Conservation (phyloP, 1,284 basidiomycete genomes). For the Tetrapyrgos nigripes region DNA sequence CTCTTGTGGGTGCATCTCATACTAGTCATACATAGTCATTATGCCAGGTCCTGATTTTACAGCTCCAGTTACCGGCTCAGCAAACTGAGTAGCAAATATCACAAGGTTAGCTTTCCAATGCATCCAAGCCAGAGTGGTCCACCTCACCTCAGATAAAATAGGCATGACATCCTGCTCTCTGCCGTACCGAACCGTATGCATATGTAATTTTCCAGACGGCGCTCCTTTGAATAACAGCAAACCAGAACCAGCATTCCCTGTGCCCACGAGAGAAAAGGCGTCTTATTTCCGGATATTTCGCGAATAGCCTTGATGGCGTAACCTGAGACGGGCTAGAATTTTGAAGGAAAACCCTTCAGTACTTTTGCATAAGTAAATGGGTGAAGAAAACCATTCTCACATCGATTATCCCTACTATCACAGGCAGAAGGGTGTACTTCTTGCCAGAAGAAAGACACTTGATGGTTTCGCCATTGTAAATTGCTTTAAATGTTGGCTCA, state of each 20-base stretch:
- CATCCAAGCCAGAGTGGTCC: background rate
- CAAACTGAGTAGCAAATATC: background rate
- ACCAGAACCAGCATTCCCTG: background rate
- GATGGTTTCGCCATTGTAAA: background rate
- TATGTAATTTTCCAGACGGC: background rate
- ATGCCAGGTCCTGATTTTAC: background rate
- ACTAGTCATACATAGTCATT: slow-evolving; percentile 5
- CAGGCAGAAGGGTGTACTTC: background rate
- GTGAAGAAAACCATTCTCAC: background rate
- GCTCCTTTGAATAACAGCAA: background rate
- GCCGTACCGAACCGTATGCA: background rate
- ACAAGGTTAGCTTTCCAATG: no score
- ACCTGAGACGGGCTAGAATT: slow-evolving; percentile 2
- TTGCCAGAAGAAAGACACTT: slow-evolving; percentile 7
- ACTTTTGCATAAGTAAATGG: background rate
- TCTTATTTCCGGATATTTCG: background rate
- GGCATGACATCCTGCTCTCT: background rate
- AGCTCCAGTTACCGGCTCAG: background rate
- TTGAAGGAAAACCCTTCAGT: background rate
- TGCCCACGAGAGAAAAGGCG: slow-evolving; percentile 8
- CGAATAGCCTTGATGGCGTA: slow-evolving; percentile 10
- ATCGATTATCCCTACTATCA: slow-evolving; percentile 7
- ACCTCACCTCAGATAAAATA: background rate
- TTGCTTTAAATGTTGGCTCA: slow-evolving; percentile 1
- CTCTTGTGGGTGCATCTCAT: slow-evolving; percentile 1